Evolutionary conservation across 2,329 filamentous ascomycete species (phyloP).

Genomic region (Fusarium sp.): DNA sequence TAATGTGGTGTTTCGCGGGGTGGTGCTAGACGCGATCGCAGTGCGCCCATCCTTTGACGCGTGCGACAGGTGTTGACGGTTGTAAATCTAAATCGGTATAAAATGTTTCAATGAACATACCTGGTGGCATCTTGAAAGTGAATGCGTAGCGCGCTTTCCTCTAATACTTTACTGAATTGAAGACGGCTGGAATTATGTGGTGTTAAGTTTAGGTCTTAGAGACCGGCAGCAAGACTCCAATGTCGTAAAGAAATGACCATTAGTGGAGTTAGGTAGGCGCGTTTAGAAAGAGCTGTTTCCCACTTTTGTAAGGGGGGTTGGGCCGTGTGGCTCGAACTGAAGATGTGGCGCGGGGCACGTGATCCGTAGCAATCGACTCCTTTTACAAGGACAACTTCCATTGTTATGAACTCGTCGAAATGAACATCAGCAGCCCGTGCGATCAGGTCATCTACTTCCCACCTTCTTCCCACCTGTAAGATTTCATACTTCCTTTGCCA

Average conservation of each 20-base stretch:
- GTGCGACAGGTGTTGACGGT: constrained; percentile 1
- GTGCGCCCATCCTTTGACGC: constrained; percentile 10
- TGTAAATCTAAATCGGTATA: not conserved
- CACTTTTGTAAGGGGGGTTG: constrained; percentile 1
- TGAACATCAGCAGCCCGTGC: not conserved
- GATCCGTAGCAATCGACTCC: not conserved
- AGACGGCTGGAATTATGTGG: not conserved
- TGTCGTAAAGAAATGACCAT: constrained; percentile 16
- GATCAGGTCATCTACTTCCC: not conserved
- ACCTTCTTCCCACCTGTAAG: not conserved
- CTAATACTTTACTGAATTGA: not conserved
- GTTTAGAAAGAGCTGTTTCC: constrained; percentile 12
- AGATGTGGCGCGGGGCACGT: constrained; percentile 16
- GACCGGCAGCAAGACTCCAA: not conserved
- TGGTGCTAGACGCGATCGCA: constrained; percentile 8
- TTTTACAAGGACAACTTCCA: constrained; percentile 7
- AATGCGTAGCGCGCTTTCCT: not conserved
- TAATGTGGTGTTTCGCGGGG: not conserved
- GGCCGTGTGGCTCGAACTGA: constrained; percentile 14
- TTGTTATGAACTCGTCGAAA: not conserved
- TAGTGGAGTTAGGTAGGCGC: constrained; percentile 3
- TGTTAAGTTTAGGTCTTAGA: constrained; percentile 1
- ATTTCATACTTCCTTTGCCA: not conserved
- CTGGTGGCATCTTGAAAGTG: constrained; percentile 40
- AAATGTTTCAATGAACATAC: constrained; percentile 20